phyloP scores from a whole-genome alignment of 1,139 yeast species.

The Blastobotrys petasosporus region DNA sequence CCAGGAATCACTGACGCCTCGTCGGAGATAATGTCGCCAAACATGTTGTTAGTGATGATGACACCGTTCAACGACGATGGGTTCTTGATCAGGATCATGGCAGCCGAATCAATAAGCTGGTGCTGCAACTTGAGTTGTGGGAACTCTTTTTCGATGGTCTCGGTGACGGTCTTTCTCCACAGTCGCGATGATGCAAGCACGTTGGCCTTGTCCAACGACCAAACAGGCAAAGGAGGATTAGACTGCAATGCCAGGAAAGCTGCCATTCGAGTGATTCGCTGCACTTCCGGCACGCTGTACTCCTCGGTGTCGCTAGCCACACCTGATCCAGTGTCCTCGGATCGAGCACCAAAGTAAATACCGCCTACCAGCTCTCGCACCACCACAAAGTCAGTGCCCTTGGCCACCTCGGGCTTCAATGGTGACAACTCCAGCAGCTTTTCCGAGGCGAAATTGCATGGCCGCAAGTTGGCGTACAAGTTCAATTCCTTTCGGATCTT shows the following conservation, averaged over 20 bases:
- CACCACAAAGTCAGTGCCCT: conserved; percentile 85
- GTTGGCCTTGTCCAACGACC: conserved; percentile 96
- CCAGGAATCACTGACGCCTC: conserved; percentile 98
- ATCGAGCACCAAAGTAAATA: conserved; percentile 91
- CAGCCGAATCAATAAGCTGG: conserved; percentile 96
- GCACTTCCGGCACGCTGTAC: conserved; percentile 83
- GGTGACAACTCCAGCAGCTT: conserved; percentile 81
- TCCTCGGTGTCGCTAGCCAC: conserved; percentile 92
- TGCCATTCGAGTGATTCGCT: conserved; percentile 96
- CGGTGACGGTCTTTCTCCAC: conserved; percentile 91
- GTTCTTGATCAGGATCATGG: conserved; percentile 88
- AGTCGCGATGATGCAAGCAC: conserved; percentile 92
- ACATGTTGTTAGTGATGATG: conserved; percentile 89
- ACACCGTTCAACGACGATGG: conserved; percentile 91
- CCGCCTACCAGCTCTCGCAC: conserved; percentile 98
- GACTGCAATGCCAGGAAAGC: conserved; percentile 93
- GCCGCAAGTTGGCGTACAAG: conserved; percentile 91
- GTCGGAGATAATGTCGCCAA: conserved; percentile 95
- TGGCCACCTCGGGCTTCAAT: conserved; percentile 72
- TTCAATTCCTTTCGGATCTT: conserved; percentile 91
- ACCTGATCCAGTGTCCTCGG: conserved; percentile 81
- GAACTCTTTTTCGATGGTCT: conserved; percentile 77
- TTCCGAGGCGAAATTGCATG: conserved; percentile 92
- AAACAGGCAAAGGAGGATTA: conserved; percentile 86
- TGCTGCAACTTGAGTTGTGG: conserved; percentile 82